Conservation (phyloP, 2,329 filamentous ascomycete species). For the Monilinia laxa region DNA sequence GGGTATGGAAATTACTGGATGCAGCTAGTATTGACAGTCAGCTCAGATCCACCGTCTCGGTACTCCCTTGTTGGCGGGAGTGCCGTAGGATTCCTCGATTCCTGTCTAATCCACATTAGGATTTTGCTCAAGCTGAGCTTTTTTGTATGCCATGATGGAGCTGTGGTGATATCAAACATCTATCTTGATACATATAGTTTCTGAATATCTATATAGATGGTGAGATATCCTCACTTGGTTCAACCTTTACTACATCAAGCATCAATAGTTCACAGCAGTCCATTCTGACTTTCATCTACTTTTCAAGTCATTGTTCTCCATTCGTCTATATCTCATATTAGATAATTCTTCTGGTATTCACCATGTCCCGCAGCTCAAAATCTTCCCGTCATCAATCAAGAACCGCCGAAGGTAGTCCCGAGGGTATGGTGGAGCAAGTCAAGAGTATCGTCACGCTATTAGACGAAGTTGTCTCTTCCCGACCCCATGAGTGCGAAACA, state of each 20-base stretch:
- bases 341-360: not conserved
- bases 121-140: slow-evolving; percentile 11
- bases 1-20: slow-evolving; percentile 18
- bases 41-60: slow-evolving; percentile 19
- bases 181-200: slow-evolving; percentile 15
- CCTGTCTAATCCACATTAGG: slow-evolving; percentile 18
- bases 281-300: not conserved
- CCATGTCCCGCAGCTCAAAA: slow-evolving; percentile 32
- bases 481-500: slow-evolving; percentile 37
- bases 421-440: slow-evolving; percentile 36
- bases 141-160: slow-evolving; percentile 6
- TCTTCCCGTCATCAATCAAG: slow-evolving; percentile 33
- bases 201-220: slow-evolving; percentile 13
- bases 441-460: slow-evolving; percentile 36
- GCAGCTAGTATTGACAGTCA: slow-evolving; percentile 17
- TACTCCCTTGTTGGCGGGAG: not conserved
- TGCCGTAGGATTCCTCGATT: slow-evolving; percentile 16
- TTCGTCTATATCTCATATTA: not conserved
- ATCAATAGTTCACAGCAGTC: not conserved
- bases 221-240: not conserved
- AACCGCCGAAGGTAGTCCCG: slow-evolving; percentile 26
- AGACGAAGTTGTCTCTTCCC: slow-evolving; percentile 34
- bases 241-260: not conserved
- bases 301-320: not conserved
- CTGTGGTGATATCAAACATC: slow-evolving; percentile 2